Conservation (phyloP, 1,284 basidiomycete species). For the Polyporus tsugae region DNA sequence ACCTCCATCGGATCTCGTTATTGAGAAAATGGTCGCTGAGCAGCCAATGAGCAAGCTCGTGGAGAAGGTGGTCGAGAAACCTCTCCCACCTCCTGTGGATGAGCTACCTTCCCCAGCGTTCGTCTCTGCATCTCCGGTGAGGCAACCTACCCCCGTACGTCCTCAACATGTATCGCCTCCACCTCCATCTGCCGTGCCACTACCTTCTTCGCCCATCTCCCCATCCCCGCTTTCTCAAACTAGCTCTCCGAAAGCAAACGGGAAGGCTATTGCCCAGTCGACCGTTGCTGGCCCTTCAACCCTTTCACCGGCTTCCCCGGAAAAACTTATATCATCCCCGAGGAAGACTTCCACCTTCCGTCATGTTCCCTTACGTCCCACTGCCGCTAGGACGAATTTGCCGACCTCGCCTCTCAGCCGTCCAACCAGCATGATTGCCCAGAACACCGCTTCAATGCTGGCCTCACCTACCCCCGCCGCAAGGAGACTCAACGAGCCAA, state of each 20-base stretch:
- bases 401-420: constrained; percentile 52
- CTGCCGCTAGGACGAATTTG: constrained; percentile 43
- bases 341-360: constrained; percentile 67
- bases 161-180: constrained; percentile 17
- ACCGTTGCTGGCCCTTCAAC: constrained; percentile 36
- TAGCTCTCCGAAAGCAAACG: constrained; percentile 27
- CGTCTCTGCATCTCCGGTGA: constrained; percentile 13
- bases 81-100: constrained; percentile 21
- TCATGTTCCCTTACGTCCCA: constrained; percentile 56
- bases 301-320: constrained; percentile 26
- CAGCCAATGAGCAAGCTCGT: not conserved
- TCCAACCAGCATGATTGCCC: constrained; percentile 41
- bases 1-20: not conserved
- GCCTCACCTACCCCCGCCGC: constrained; percentile 35
- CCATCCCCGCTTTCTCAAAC: constrained; percentile 13
- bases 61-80: constrained; percentile 13
- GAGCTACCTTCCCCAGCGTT: constrained; percentile 15
- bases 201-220: constrained; percentile 19
- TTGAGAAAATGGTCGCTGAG: constrained; percentile 2
- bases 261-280: constrained; percentile 22
- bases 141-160: constrained; percentile 4
- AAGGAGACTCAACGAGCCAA: constrained; percentile 26
- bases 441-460: constrained; percentile 30
- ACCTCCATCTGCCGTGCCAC: constrained; percentile 13
- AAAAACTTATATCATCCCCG: constrained; percentile 38